A percentile compares a stretch with the other conserved stretches of the same genome.
Evolutionary conservation across 2,329 filamentous ascomycete genomes (phyloP).

Genomic region (Grosmannia clavigera): DNA sequence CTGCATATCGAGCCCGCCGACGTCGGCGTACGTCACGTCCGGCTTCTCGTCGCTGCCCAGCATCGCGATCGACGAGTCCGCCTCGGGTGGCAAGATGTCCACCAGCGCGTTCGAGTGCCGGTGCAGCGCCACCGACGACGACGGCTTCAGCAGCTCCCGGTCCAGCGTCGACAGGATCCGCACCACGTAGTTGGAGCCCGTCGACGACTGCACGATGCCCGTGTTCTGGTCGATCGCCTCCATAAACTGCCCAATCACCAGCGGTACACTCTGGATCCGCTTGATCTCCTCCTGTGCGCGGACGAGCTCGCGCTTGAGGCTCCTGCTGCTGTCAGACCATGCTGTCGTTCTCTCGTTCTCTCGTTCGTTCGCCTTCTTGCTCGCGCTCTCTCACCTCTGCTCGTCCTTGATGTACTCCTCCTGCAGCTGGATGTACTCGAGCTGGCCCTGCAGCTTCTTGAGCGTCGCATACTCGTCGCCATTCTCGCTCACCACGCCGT

Average conservation of each 20-base stretch:
- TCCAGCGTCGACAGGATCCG: conserved; percentile 96
- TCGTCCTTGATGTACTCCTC: conserved; percentile 99
- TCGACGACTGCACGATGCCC: conserved; percentile 96
- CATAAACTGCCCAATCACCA: conserved; percentile 99
- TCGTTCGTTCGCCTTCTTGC: too few relatives aligned
- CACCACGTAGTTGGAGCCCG: conserved; percentile 97
- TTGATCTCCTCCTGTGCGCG: conserved; percentile 99
- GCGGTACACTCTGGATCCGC: conserved; percentile 92
- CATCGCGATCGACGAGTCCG: conserved; percentile 98
- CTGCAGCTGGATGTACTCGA: conserved; percentile 97
- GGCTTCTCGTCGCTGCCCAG: conserved; percentile 93
- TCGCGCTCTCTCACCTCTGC: conserved; percentile 51
- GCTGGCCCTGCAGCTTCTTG: conserved; percentile 91
- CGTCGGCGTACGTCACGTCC: conserved; percentile 94
- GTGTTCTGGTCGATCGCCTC: conserved; percentile 99
- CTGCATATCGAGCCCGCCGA: conserved; percentile 97
- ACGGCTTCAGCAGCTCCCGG: conserved; percentile 94
- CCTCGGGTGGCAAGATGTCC: conserved; percentile 96
- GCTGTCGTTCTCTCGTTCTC: too few relatives aligned
- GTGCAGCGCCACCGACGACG: conserved; percentile 92
- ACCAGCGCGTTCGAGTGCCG: conserved; percentile 97
- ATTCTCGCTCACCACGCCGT: conserved; percentile 67
- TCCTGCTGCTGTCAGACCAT: conserved; percentile 37
- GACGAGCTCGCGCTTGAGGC: conserved; percentile 91
- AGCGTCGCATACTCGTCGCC: conserved; percentile 89